Evolutionary conservation across 108 stramenopile genomes (phyloP).

Genomic region (Aureococcus anophagefferens): DNA sequence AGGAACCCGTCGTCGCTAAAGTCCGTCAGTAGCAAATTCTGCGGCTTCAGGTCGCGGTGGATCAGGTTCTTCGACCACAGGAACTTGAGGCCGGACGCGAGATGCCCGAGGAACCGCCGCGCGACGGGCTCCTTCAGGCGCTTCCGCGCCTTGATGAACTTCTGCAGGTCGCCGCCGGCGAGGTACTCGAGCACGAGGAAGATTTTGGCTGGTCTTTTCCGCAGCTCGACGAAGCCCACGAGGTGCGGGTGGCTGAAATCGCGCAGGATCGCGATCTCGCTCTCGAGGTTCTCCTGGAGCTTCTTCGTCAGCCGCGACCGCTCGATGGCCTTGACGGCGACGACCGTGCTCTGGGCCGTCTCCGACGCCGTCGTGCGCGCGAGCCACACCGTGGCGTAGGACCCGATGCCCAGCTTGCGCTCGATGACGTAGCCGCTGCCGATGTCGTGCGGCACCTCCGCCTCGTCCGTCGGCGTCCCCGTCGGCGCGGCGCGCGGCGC

Average conservation of each 20-base stretch:
- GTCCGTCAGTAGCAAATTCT: slow-evolving; percentile 83
- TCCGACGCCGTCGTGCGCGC: not conserved
- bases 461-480: no score
- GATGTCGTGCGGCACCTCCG: no score
- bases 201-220: slow-evolving; percentile 72
- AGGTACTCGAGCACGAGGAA: slow-evolving; percentile 92
- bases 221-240: slow-evolving; percentile 66
- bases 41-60: slow-evolving; percentile 93
- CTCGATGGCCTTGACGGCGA: slow-evolving; percentile 85
- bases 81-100: slow-evolving; percentile 74
- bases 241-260: slow-evolving; percentile 83
- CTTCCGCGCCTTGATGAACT: slow-evolving; percentile 63
- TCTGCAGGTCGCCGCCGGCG: slow-evolving; percentile 83
- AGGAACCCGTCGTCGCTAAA: slow-evolving; percentile 23
- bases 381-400: slow-evolving; percentile 27
- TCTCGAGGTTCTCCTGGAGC: slow-evolving; percentile 83
- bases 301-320: slow-evolving; percentile 82
- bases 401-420: slow-evolving; percentile 30
- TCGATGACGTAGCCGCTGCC: slow-evolving; percentile 7
- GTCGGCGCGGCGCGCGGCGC: no score
- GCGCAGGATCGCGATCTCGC: slow-evolving; percentile 86
- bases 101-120: slow-evolving; percentile 74
- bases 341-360: slow-evolving; percentile 3
- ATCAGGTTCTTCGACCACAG: slow-evolving; percentile 71
- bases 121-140: slow-evolving; percentile 67